Evolutionary conservation across 495 filamentous ascomycete species (phyloP), one percentile per base, ranked within the genome.

Genomic region (Penicillium flavigenum): DNA sequence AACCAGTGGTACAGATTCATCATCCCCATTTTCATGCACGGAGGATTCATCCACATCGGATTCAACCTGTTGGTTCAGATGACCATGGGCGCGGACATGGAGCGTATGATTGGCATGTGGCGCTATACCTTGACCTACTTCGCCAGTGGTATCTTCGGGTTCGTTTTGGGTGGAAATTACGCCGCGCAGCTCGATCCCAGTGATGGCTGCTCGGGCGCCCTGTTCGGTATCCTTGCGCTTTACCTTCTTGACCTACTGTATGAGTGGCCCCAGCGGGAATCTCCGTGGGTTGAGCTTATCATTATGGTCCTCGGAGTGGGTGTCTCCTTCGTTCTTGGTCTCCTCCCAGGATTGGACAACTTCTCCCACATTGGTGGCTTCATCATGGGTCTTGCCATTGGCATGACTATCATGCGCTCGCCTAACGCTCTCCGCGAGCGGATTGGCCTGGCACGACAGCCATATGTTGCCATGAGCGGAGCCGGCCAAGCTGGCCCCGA

Each of bases 1-100:
- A 86, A 97, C 64, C 94, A 98, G 69, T 98, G 94, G 94, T 98
- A 83, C 68, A 86, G 94, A 49, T 97, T 98, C 75, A 96, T 98
- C 68, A 75, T 86, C 17, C 94, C 94, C 45, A 98, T 98, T 55
- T 98, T 98, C 77, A 71, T 97, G 58, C 94, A 98, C 65, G 90
- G 89, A 26, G 94, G 94, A 5, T 73, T 98, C 42, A 83, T 98
- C 60, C 94, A 98, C 73, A 96, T 98, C 57, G 87, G 82, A 12
- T 97, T 97, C 81, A 98, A 98, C 69, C 79, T 98, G 76, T 78
- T 97, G 4, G 82, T 96, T 8, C 94, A 98, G 67, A 72, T 96
- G 60, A 89, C 86, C 3, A 82, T 97, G 59, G 95, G 91, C 14
- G 80, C 83, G 2, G 94, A 97, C 58, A 94, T 98, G 84, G 94